A percentile compares a stretch with the other conserved stretches of the same genome.
These are phyloP conservation scores for Diatrype stigma DNA, from an alignment of 2,329 filamentous ascomycete genomes.

Conservation along the genomic window DNA sequence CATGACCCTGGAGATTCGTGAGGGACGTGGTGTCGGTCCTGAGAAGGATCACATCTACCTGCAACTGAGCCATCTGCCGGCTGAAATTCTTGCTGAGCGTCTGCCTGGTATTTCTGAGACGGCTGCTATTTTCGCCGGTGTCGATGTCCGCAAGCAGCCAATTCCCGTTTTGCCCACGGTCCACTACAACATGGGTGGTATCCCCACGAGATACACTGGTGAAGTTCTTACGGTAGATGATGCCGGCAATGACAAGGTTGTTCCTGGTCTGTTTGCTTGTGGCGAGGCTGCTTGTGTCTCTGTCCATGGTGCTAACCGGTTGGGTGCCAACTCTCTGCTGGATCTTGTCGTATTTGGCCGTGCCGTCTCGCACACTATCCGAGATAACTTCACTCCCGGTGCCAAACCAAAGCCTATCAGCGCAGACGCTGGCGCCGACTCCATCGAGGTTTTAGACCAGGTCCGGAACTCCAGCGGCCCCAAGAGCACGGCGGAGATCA, in stretches of 20 bases:
- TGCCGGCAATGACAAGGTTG: constrained; percentile 83
- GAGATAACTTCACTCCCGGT: constrained; percentile 86
- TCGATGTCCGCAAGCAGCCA: constrained; percentile 94
- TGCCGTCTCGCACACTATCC: constrained; percentile 94
- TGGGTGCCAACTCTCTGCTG: constrained; percentile 96
- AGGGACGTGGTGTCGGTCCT: constrained; percentile 91
- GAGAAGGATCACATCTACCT: constrained; percentile 99
- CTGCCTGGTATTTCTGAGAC: constrained; percentile 98
- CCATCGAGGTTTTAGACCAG: constrained; percentile 81
- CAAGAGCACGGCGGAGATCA: constrained; percentile 83
- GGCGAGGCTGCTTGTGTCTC: constrained; percentile 97
- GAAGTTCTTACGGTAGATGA: constrained; percentile 89
- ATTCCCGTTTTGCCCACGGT: constrained; percentile 95
- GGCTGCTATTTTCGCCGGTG: constrained; percentile 92
- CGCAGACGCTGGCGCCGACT: constrained; percentile 83
- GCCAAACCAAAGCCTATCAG: constrained; percentile 72
- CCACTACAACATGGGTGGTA: constrained; percentile 99
- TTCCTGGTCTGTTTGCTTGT: constrained; percentile 91
- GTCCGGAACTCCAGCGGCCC: constrained; percentile 79
- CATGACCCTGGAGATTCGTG: constrained; percentile 97
- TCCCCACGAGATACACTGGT: constrained; percentile 94
- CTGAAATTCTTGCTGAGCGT: constrained; percentile 90
- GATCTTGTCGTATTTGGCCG: constrained; percentile 97
- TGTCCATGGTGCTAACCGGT: constrained; percentile 95
- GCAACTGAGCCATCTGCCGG: constrained; percentile 89